phyloP scores from a whole-genome alignment of 2,329 filamentous ascomycete species.

The Mycosphaerella sp. region DNA sequence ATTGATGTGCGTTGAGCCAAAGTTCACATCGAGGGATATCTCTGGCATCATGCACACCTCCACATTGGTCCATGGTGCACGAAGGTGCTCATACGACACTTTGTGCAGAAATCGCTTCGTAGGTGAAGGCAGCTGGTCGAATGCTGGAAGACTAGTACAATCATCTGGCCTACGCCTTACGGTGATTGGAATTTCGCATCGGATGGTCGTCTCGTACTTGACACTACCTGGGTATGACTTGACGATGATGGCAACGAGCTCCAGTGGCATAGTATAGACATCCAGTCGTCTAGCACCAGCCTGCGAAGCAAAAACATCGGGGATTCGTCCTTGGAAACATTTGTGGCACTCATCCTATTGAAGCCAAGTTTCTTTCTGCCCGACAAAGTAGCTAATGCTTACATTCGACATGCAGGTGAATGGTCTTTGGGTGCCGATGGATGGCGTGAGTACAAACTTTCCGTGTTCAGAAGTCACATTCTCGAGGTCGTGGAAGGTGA shows the following conservation, averaged over 20 bases:
- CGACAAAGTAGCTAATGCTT: constrained; percentile 18
- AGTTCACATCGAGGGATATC: neutral
- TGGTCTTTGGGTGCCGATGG: constrained; percentile 2
- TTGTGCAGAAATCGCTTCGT: constrained; percentile 7
- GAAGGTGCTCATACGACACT: neutral
- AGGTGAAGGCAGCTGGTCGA: constrained; percentile 9
- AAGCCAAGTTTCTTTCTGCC: constrained; percentile 18
- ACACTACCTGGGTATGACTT: constrained; percentile 19
- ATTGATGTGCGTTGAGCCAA: constrained; percentile 16
- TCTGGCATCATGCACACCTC: constrained; percentile 9
- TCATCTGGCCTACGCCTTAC: constrained; percentile 22
- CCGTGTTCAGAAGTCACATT: constrained; percentile 22
- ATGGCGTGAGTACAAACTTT: constrained; percentile 17
- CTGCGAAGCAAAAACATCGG: constrained; percentile 14
- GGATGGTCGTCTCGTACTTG: constrained; percentile 21
- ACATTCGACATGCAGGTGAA: constrained; percentile 10
- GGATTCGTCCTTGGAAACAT: constrained; percentile 20
- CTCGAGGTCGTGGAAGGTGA: constrained; percentile 20
- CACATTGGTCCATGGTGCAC: neutral
- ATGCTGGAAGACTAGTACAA: constrained; percentile 10
- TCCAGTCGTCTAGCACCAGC: constrained; percentile 21
- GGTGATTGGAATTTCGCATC: constrained; percentile 23
- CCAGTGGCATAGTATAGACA: constrained; percentile 24
- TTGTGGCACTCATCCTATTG: constrained; percentile 15
- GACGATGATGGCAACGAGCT: constrained; percentile 18